A percentile compares a stretch with the other conserved stretches of the same genome.
Conservation (phyloP, 2,329 filamentous ascomycete species). For the Ascochyta rabiei region DNA sequence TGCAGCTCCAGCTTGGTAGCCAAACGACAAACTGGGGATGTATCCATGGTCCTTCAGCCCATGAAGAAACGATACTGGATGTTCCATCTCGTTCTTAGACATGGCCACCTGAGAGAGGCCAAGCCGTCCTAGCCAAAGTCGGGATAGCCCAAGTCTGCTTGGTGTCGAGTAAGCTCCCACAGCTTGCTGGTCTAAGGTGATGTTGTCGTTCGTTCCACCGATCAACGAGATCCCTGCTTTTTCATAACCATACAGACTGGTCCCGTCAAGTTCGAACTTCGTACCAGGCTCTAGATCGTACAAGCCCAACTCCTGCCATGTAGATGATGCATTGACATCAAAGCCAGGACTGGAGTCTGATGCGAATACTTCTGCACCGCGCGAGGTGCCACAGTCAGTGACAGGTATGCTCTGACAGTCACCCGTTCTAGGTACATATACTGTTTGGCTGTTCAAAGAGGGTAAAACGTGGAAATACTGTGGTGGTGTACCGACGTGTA, state of each 20-base stretch:
- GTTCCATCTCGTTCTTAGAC: constrained; percentile 18
- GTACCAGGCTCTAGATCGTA: constrained; percentile 64
- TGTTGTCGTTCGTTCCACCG: constrained; percentile 46
- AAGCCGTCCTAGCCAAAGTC: constrained; percentile 54
- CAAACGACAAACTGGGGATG: constrained; percentile 76
- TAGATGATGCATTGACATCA: constrained; percentile 24
- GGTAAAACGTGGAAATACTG: constrained; percentile 35
- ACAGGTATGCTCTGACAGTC: neutral
- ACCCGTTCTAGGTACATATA: constrained; percentile 16
- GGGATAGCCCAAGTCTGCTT: constrained; percentile 48
- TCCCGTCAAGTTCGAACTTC: constrained; percentile 64
- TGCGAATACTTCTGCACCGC: neutral
- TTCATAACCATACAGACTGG: constrained; percentile 68
- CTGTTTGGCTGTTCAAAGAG: constrained; percentile 22
- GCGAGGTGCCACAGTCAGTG: neutral
- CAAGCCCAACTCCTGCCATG: constrained; percentile 64
- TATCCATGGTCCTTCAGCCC: constrained; percentile 58
- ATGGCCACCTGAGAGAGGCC: constrained; percentile 50
- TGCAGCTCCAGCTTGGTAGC: constrained; percentile 74
- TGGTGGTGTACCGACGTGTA: constrained; percentile 35
- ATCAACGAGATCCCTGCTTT: constrained; percentile 48
- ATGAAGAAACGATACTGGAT: constrained; percentile 57
- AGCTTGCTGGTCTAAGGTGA: neutral
- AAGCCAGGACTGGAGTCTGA: neutral
- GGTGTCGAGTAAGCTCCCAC: constrained; percentile 43